Percentiles rank a stretch among this genome's conserved stretches.
These are phyloP conservation scores for Pythium sukuiense DNA, from an alignment of 352 stramenopile species.

Conservation along the genomic window DNA sequence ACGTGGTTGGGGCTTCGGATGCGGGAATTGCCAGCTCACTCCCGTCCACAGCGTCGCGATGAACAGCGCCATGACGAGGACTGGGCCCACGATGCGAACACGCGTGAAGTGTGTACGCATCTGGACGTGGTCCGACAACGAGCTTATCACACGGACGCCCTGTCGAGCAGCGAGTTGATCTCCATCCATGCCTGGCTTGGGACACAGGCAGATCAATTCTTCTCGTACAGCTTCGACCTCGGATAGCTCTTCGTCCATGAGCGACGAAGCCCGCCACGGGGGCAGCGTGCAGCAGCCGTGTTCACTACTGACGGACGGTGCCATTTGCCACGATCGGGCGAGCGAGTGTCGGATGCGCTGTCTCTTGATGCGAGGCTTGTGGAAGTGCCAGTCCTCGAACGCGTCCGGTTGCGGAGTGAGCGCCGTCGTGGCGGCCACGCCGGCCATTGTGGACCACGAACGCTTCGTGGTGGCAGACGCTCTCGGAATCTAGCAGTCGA, in stretches of 20 bases:
- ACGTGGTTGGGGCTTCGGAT: conserved; percentile 10
- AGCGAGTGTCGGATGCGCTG: background rate
- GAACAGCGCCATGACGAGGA: conserved; percentile 22
- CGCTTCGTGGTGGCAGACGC: conserved; percentile 22
- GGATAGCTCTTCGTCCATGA: background rate
- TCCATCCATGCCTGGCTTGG: conserved; percentile 10
- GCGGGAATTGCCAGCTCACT: conserved; percentile 14
- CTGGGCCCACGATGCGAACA: conserved; percentile 9
- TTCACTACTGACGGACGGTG: conserved; percentile 5
- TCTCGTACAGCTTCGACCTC: background rate
- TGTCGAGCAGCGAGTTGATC: conserved; percentile 8
- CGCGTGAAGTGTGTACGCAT: background rate
- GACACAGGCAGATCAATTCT: conserved; percentile 28
- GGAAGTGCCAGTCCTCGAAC: conserved; percentile 2
- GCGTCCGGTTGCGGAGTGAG: conserved; percentile 11
- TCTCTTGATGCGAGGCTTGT: conserved; percentile 10
- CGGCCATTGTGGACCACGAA: background rate
- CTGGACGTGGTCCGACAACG: background rate
- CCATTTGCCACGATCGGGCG: background rate
- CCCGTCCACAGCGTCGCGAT: conserved; percentile 19
- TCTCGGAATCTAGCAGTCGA: background rate
- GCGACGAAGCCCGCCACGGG: background rate
- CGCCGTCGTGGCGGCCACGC: background rate
- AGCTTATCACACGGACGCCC: conserved; percentile 13
- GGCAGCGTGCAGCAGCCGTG: background rate